Evolutionary conservation across 371 early-diverging fungal species (phyloP).

Genomic region (Sporodiniella umbellata): DNA sequence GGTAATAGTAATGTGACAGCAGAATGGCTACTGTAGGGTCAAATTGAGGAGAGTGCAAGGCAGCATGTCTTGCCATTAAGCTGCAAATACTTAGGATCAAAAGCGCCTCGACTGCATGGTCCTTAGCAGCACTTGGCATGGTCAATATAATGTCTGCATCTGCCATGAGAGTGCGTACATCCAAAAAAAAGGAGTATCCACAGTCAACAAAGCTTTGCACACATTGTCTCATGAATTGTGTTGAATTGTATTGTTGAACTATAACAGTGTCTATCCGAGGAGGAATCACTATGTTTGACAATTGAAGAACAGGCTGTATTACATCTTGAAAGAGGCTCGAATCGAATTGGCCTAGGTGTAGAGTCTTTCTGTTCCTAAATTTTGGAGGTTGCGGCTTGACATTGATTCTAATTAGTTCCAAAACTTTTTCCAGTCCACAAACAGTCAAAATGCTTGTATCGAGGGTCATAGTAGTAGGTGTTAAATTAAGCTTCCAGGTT

Average conservation of each 20-base stretch:
- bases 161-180: slow-evolving; percentile 27
- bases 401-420: slow-evolving; percentile 42
- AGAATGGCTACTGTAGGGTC: slow-evolving; percentile 20
- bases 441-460: slow-evolving; percentile 46
- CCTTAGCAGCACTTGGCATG: slow-evolving; percentile 27
- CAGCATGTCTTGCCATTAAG: slow-evolving; percentile 39
- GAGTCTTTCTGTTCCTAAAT: slow-evolving; percentile 4
- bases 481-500: slow-evolving; percentile 41
- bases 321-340: slow-evolving; percentile 21
- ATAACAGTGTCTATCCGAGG: slow-evolving; percentile 13
- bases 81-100: slow-evolving; percentile 36
- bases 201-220: slow-evolving; percentile 39
- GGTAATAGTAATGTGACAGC: slow-evolving; percentile 32
- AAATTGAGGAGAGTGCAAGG: slow-evolving; percentile 22
- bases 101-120: slow-evolving; percentile 27
- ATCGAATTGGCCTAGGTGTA: slow-evolving; percentile 13
- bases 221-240: slow-evolving; percentile 40
- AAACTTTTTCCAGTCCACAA: slow-evolving; percentile 41
- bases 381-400: slow-evolving; percentile 31
- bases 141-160: slow-evolving; percentile 33
- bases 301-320: slow-evolving; percentile 17
- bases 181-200: slow-evolving; percentile 35
- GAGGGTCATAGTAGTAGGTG: slow-evolving; percentile 41
- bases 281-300: slow-evolving; percentile 9
- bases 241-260: slow-evolving; percentile 32